phyloP scores from a whole-genome alignment of 345 rosid genomes.

The Eucalyptus tenuipes region DNA sequence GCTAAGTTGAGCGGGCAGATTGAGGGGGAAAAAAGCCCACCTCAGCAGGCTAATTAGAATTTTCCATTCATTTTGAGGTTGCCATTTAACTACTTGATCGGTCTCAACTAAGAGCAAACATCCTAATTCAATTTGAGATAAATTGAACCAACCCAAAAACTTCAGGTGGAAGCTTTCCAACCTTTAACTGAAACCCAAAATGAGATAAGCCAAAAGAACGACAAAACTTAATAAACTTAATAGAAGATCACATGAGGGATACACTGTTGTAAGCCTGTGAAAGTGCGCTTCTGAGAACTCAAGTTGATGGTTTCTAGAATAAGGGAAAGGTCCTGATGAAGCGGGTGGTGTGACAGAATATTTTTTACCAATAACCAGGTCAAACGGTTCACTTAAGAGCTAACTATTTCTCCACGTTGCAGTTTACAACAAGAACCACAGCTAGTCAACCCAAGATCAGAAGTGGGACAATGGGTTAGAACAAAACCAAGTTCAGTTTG shows the following conservation, averaged over 20 bases:
- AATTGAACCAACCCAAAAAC: neutral
- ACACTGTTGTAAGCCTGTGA: neutral
- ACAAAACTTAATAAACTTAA: neutral
- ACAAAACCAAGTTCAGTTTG: neutral
- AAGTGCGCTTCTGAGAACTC: neutral
- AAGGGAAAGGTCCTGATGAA: neutral
- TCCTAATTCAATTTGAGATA: neutral
- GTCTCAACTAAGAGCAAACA: neutral
- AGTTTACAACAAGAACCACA: neutral
- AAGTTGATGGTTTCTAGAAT: neutral
- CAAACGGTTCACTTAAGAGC: neutral
- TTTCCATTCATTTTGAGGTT: neutral
- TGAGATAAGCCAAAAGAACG: neutral
- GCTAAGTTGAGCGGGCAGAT: neutral
- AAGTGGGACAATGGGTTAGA: neutral
- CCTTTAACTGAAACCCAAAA: neutral
- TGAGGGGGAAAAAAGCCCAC: neutral
- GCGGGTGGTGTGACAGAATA: neutral
- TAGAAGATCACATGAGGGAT: neutral
- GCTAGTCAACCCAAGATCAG: neutral
- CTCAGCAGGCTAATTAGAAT: neutral
- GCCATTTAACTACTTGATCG: neutral
- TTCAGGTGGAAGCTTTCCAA: neutral
- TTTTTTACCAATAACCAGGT: neutral
- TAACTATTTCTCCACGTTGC: neutral